Evolutionary conservation across 495 filamentous ascomycete species (phyloP).

Genomic region (Neohortaea acidophila): DNA sequence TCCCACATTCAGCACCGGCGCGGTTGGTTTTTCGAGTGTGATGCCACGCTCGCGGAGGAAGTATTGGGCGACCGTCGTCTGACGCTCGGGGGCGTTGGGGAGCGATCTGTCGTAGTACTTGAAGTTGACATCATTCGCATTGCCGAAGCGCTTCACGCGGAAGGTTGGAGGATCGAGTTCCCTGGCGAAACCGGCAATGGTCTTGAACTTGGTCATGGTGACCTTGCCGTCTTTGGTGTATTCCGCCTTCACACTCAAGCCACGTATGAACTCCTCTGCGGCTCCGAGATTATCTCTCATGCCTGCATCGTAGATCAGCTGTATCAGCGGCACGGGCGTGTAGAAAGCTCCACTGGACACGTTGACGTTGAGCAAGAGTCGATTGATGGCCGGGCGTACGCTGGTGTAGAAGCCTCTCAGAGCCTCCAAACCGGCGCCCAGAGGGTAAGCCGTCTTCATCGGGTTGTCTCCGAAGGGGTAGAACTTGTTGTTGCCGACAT

Average conservation of each 20-base stretch:
- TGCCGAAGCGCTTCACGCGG: background rate
- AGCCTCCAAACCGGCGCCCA: slow-evolving; percentile 29
- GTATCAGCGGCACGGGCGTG: slow-evolving; percentile 17
- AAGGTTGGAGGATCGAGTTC: too few relatives aligned
- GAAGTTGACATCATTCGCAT: slow-evolving; percentile 35
- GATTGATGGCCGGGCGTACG: slow-evolving; percentile 28
- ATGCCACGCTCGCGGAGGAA: slow-evolving; percentile 31
- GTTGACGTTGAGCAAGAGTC: slow-evolving; percentile 37
- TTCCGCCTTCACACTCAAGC: slow-evolving; percentile 16
- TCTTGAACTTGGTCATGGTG: slow-evolving; percentile 10
- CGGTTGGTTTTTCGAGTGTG: slow-evolving; percentile 20
- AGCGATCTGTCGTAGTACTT: slow-evolving; percentile 20
- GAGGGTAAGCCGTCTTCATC: slow-evolving; percentile 11
- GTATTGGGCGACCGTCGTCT: slow-evolving; percentile 19
- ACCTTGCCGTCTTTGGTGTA: slow-evolving; percentile 16
- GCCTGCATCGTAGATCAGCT: slow-evolving; percentile 19
- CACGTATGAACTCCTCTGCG: slow-evolving; percentile 16
- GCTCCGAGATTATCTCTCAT: slow-evolving; percentile 3
- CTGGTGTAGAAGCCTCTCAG: slow-evolving; percentile 35
- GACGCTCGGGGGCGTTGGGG: background rate
- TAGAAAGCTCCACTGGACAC: slow-evolving; percentile 34
- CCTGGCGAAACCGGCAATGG: slow-evolving; percentile 5
- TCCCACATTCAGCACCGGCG: slow-evolving; percentile 61
- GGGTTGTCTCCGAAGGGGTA: slow-evolving; percentile 15
- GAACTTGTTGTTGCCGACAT: slow-evolving; percentile 22